Evolutionary conservation across 441 rosid genomes (phyloP), one percentile per base, ranked within the genome.

Genomic region (Brassica hybrid): DNA sequence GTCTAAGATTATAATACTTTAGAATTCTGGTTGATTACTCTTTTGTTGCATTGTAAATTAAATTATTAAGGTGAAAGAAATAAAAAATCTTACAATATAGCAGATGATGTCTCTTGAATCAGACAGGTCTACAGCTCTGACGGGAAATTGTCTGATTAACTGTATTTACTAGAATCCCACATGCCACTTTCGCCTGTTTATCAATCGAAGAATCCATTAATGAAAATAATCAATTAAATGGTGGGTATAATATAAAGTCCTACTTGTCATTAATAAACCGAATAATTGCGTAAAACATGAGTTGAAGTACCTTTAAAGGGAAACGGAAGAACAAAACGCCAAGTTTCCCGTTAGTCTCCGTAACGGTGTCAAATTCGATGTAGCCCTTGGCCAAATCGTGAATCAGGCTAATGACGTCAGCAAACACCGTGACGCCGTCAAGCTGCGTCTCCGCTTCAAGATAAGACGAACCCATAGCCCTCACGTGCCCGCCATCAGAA

Each of bases 371-470:
- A 69, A 90, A 84, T 19, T 86, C 87, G 19, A 90, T 71, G 9
- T 75, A 75, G 7, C 90, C 92, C 65, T 71, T 88, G 19, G 90
- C 86, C 76, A 90, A 84, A 78, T 90, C 94, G 65, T 86, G 82
- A n/a, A 90, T 75, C 72, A 90, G 59, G 38, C 67, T 79, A 19
- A 83, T 80, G 54, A 85, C 82, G 77, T 86, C 90, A 30, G 81
- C 69, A 41, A 88, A 74, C 80, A 89, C 82, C 72, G 80, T 73
- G 21, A 88, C 84, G 36, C 88, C 86, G 30, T 83, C 60, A 25
- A 90, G 74, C 70, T 84, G 81, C 66, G 89, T 80, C 77, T 74
- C 78, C 1, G 89, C 92, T 18, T 84, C 84, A 36, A 88, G 78
- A 45, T 72, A 83, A 38, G 92, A 85, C 70, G 85, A 83, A 36